Conservation (phyloP, 192 early-diverging fungal genomes). For the Coemansia javaensis region DNA sequence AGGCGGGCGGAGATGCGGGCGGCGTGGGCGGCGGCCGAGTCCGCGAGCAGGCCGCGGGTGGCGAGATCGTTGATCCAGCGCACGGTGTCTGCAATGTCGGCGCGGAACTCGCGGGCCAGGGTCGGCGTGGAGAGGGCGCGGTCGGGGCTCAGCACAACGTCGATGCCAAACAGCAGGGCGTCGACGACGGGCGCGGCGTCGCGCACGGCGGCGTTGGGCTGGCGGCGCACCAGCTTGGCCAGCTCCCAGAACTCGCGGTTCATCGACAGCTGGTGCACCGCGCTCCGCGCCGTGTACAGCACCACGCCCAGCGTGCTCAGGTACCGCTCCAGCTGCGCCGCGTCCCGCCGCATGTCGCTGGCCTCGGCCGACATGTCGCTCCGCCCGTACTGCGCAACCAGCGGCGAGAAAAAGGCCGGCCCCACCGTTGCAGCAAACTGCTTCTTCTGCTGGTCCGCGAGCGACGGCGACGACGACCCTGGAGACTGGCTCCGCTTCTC, state of each 20-base stretch:
- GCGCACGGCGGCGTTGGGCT: constrained; percentile 1
- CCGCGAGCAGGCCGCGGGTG: constrained; percentile 5
- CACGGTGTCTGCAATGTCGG: constrained; percentile 24
- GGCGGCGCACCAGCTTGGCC: constrained; percentile 18
- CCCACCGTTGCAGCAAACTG: constrained; percentile 22
- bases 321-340: constrained; percentile 22
- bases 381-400: constrained; percentile 34
- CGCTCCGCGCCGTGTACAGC: constrained; percentile 21
- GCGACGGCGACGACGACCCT: too few species aligned
- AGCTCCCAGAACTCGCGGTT: constrained; percentile 44
- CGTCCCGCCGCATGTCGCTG: constrained; percentile 27
- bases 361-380: constrained; percentile 25
- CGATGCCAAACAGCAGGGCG: constrained; percentile 42
- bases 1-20: constrained; percentile 21
- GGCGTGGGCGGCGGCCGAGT: constrained; percentile 20
- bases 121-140: constrained; percentile 29
- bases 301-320: constrained; percentile 41
- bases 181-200: constrained; percentile 36
- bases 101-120: constrained; percentile 35
- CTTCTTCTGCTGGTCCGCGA: not conserved
- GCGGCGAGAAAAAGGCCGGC: constrained; percentile 43
- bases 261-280: constrained; percentile 37
- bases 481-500: too few species aligned
- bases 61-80: constrained; percentile 23
- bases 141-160: constrained; percentile 31